phyloP scores from a whole-genome alignment of 2,329 filamentous ascomycete species.

The Emergomyces africanus region DNA sequence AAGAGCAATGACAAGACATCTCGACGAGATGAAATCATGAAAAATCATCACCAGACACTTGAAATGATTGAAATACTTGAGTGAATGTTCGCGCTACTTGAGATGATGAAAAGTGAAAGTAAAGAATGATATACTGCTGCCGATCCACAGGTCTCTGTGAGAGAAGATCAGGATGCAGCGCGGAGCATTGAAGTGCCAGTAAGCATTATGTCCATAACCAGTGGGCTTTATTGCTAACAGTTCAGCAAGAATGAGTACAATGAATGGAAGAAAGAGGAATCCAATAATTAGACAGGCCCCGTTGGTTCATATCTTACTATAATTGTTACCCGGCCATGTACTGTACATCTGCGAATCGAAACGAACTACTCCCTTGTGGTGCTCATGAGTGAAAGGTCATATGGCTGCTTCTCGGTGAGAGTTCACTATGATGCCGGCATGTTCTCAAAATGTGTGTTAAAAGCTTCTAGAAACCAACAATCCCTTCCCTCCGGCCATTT shows the following conservation, averaged over 20 bases:
- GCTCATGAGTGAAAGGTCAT: background rate
- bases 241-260: background rate
- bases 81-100: background rate
- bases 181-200: background rate
- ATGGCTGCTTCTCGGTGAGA: background rate
- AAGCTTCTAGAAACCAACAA: background rate
- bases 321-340: background rate
- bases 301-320: background rate
- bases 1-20: background rate
- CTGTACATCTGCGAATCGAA: background rate
- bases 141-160: background rate
- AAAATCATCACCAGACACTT: background rate
- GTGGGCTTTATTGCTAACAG: background rate
- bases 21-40: background rate
- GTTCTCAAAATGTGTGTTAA: background rate
- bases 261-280: background rate
- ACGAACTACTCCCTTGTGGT: background rate
- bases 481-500: background rate
- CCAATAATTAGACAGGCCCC: background rate
- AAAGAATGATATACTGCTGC: background rate
- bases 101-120: background rate
- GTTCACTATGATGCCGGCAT: background rate
- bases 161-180: background rate
- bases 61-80: background rate
- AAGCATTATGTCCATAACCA: background rate